phyloP scores from a whole-genome alignment of 441 rosid genomes.

The Euphorbia schlechtendalii region DNA sequence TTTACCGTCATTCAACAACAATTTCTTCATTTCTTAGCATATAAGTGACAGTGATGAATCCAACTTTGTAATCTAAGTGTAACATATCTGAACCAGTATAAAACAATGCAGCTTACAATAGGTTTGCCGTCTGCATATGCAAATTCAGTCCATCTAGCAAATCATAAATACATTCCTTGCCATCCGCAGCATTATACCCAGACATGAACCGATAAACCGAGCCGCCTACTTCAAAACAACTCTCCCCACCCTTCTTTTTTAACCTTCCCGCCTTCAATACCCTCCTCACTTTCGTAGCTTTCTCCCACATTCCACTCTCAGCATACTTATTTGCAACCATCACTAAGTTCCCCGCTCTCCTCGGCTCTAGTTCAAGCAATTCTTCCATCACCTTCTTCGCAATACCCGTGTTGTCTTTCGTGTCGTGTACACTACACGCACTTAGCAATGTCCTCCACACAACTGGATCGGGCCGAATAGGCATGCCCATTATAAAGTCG shows the following conservation, averaged over 20 bases:
- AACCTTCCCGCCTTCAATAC: constrained; percentile 42
- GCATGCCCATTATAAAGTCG: constrained; percentile 37
- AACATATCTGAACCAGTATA: too few species aligned
- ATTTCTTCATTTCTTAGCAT: too few species aligned
- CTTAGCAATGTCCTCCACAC: constrained; percentile 47
- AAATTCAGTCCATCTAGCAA: constrained; percentile 39
- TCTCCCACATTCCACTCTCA: constrained; percentile 67
- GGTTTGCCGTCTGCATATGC: constrained; percentile 33
- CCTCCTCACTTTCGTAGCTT: constrained; percentile 52
- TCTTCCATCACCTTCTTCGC: constrained; percentile 45
- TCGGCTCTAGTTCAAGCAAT: constrained; percentile 66
- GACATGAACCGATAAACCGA: constrained; percentile 50
- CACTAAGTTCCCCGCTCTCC: constrained; percentile 62
- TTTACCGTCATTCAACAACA: too few species aligned
- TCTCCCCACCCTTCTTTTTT: constrained; percentile 63
- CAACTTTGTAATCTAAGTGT: too few species aligned
- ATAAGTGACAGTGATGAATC: too few species aligned
- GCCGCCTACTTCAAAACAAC: constrained; percentile 51
- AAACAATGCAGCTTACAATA: constrained; percentile 1
- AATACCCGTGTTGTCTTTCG: constrained; percentile 31
- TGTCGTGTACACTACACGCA: constrained; percentile 36
- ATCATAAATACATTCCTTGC: constrained; percentile 24
- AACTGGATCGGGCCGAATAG: constrained; percentile 46
- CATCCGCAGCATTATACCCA: constrained; percentile 40
- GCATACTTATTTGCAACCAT: constrained; percentile 69